A percentile compares a stretch with the other conserved stretches of the same genome.
Conservation (phyloP, 495 filamentous ascomycete genomes). For the Tuber brumale region DNA sequence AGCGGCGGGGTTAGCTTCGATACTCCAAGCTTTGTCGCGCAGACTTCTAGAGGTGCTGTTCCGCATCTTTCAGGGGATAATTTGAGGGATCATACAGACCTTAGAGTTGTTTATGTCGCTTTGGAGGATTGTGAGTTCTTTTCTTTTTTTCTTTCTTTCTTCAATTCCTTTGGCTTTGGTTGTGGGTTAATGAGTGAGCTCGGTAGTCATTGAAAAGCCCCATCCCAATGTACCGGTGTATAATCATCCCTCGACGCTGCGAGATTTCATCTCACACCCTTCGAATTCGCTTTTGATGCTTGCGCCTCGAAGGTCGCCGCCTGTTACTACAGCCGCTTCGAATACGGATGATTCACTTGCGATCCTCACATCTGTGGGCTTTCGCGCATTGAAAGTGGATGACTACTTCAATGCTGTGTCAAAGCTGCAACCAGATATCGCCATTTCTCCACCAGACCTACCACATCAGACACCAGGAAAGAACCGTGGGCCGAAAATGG, state of each 20-base stretch:
- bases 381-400: slow-evolving; percentile 57
- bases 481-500: slow-evolving; percentile 74
- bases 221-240: slow-evolving; percentile 51
- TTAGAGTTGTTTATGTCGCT: slow-evolving; percentile 68
- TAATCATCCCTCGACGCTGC: slow-evolving; percentile 53
- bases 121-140: slow-evolving; percentile 81
- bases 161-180: slow-evolving; percentile 9
- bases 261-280: slow-evolving; percentile 63
- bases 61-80: slow-evolving; percentile 88
- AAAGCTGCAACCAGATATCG: slow-evolving; percentile 69
- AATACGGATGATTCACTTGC: slow-evolving; percentile 69
- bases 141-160: slow-evolving; percentile 10
- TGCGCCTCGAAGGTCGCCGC: slow-evolving; percentile 68
- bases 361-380: slow-evolving; percentile 77
- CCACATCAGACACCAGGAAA: slow-evolving; percentile 55
- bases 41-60: slow-evolving; percentile 72
- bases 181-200: slow-evolving; percentile 42
- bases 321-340: slow-evolving; percentile 62
- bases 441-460: slow-evolving; percentile 71
- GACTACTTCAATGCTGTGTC: slow-evolving; percentile 60
- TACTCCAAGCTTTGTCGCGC: slow-evolving; percentile 74
- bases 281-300: slow-evolving; percentile 58
- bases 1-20: slow-evolving; percentile 13
- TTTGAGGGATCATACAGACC: slow-evolving; percentile 56
- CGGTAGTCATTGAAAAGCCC: slow-evolving; percentile 68